phyloP scores from a whole-genome alignment of 129 eudicot genomes.

The Glebionis coronaria region DNA sequence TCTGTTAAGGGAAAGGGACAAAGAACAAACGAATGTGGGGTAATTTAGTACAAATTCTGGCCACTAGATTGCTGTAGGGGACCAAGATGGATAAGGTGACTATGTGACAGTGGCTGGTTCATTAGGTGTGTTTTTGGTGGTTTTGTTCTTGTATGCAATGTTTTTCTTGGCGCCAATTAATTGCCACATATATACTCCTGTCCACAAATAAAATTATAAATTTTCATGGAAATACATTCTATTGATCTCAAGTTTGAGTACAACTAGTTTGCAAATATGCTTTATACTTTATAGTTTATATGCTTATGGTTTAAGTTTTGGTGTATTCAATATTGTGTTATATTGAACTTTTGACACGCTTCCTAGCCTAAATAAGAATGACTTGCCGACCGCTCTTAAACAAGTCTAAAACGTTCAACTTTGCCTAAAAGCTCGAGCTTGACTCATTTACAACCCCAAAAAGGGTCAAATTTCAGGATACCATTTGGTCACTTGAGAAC shows the following conservation, averaged over 20 bases:
- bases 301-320: background rate
- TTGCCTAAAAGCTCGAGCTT: background rate
- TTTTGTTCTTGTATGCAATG: background rate
- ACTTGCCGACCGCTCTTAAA: too few species aligned
- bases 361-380: background rate
- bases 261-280: background rate
- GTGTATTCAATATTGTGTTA: background rate
- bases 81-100: slow-evolving; percentile 35
- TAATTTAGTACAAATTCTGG: slow-evolving; percentile 5
- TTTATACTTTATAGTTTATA: too few species aligned
- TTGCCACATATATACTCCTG: slow-evolving; percentile 4
- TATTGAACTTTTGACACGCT: background rate
- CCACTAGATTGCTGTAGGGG: slow-evolving; percentile 37
- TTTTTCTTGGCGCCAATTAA: slow-evolving; percentile 38
- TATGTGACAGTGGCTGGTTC: slow-evolving; percentile 18
- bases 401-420: background rate
- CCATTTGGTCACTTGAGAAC: too few species aligned
- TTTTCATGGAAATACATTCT: background rate
- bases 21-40: slow-evolving; percentile 30
- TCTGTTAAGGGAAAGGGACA: slow-evolving; percentile 26
- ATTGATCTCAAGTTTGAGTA: background rate
- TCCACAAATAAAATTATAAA: slow-evolving; percentile 5
- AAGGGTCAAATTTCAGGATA: background rate
- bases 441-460: background rate
- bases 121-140: slow-evolving; percentile 6